Base-by-base conservation (phyloP, 306 rosid genomes). In the Benincasa hispida region DNA sequence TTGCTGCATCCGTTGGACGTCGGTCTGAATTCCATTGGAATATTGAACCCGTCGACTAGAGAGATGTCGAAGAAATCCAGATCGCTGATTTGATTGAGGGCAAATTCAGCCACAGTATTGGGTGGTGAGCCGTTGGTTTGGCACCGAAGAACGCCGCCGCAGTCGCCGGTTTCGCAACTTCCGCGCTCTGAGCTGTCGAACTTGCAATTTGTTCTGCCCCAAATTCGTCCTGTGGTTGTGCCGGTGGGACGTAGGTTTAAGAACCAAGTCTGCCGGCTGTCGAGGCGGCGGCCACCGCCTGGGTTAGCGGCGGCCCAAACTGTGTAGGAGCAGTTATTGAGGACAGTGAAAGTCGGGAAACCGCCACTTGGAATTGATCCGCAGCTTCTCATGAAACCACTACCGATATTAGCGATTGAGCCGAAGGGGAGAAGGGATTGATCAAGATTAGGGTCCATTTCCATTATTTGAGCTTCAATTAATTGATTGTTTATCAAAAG, bases 161-260 rank as follows among this genome's bases (percentile, higher is more conserved):
- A 92, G 39, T 90, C 96, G 5, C 96, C 96, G 0, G 96, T 90
- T 18, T 55, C 21, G 45, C 97, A 92, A 1, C 8, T 78, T 9
- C 92, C 92, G 0, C n/a, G 73, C 3, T 91, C 92, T 0, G 69
- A 28, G 1, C 35, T 47, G 39, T 89, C 86, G 25, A 89, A 89
- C 51, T 61, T 79, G 84, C 97, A 91, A 17, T 80, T 79, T n/a
- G 96, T 92, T 42, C 96, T 88, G 0, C 87, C 91, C 96, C 97
- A 92, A 2, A 92, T 82, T 54, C 92, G 85, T 1, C 47, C 55
- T 25, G 24, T n/a, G n/a, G n/a, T 39, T 39, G 45, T 39, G 11
- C 11, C 0, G 45, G 45, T 5, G 15, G 75, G 59, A n/a, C n/a
- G n/a, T 2, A 82, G 65, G 19, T 82, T 47, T 24, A 82, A 30